These are phyloP conservation scores for Ophiocordyceps camponoti-leonardi DNA, from an alignment of 2,329 filamentous ascomycete genomes.

Conservation along the genomic window DNA sequence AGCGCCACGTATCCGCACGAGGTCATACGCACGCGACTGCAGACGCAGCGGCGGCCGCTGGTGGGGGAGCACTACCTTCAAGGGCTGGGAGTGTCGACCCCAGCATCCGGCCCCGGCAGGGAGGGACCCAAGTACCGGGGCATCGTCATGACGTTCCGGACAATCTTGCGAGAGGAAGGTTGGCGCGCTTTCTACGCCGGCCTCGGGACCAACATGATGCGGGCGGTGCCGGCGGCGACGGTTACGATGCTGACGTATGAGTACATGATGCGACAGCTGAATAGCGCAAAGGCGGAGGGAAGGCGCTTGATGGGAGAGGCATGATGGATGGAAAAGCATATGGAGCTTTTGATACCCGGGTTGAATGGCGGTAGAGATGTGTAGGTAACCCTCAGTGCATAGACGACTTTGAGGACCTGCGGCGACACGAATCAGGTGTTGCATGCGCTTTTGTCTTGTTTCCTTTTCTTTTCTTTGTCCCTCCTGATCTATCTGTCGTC, in stretches of 20 bases:
- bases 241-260: constrained; percentile 98
- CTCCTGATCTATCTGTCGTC: not conserved
- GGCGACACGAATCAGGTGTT: not conserved
- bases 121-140: constrained; percentile 50
- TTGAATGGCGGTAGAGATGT: constrained; percentile 5
- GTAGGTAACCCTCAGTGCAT: constrained; percentile 7
- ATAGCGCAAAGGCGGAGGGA: constrained; percentile 23
- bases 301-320: constrained; percentile 11
- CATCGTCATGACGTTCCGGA: constrained; percentile 63
- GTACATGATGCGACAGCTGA: constrained; percentile 43
- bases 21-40: constrained; percentile 80
- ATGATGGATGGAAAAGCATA: not conserved
- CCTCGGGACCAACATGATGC: constrained; percentile 94
- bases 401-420: constrained; percentile 9
- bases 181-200: constrained; percentile 96
- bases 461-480: not conserved
- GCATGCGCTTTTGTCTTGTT: no score
- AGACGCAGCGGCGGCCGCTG: constrained; percentile 71
- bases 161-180: constrained; percentile 78
- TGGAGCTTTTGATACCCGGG: constrained; percentile 16
- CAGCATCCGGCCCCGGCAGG: constrained; percentile 9
- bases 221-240: constrained; percentile 85
- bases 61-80: constrained; percentile 35
- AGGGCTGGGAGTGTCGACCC: constrained; percentile 26
- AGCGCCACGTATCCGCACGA: constrained; percentile 95